phyloP scores from a whole-genome alignment of 495 filamentous ascomycete genomes.

The Pyrenula massariospora region DNA sequence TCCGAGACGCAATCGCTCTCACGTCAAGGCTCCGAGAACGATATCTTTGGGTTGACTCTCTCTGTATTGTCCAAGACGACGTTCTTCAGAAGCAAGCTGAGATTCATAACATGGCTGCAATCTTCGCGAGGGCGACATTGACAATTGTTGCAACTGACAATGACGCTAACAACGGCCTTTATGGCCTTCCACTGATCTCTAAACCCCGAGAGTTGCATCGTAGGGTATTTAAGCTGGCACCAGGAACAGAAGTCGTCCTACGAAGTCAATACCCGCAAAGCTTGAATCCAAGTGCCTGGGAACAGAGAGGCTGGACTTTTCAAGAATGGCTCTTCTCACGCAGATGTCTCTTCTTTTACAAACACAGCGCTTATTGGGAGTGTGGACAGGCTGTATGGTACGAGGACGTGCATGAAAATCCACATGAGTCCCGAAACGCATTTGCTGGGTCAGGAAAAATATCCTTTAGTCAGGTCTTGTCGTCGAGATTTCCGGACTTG shows the following conservation, averaged over 20 bases:
- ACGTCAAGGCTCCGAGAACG: constrained; percentile 11
- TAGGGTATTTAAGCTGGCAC: not conserved
- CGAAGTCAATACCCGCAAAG: no score
- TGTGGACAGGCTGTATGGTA: not conserved
- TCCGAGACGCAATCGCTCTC: constrained; percentile 18
- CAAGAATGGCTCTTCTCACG: not conserved
- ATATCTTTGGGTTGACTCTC: constrained; percentile 25
- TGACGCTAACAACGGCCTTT: not conserved
- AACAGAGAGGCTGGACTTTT: not conserved
- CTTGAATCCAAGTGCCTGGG: no score
- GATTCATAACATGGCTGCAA: constrained; percentile 14
- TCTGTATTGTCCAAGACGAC: constrained; percentile 22
- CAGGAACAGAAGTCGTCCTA: no score
- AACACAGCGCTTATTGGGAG: not conserved
- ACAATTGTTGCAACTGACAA: constrained; percentile 16
- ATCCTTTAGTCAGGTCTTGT: no score
- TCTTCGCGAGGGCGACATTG: constrained; percentile 11
- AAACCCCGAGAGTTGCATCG: not conserved
- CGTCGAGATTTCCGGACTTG: not conserved
- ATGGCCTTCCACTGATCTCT: not conserved
- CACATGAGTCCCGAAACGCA: not conserved
- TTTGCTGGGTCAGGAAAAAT: no score
- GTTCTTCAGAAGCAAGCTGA: constrained; percentile 14
- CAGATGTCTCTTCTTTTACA: not conserved
- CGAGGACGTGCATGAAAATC: not conserved